A percentile compares a stretch with the other conserved stretches of the same genome.
Conservation (phyloP, 2,329 filamentous ascomycete species). For the Stagonosporopsis vannaccii region DNA sequence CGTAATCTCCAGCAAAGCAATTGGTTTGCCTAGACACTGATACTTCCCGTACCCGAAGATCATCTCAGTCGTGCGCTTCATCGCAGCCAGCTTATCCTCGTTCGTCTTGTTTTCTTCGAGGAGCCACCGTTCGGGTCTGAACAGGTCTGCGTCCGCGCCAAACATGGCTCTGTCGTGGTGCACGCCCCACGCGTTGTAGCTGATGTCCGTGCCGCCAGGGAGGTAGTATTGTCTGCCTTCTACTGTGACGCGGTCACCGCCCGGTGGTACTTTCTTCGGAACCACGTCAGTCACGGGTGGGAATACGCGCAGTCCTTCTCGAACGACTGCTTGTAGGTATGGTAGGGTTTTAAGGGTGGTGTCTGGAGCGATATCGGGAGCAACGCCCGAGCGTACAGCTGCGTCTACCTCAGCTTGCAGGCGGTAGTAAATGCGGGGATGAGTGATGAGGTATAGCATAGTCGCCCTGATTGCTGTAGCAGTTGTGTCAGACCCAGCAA, state of each 20-base stretch:
- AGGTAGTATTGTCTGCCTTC: constrained; percentile 31
- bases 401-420: constrained; percentile 57
- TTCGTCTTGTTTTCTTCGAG: constrained; percentile 21
- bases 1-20: constrained; percentile 44
- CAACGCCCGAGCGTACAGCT: constrained; percentile 37
- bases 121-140: constrained; percentile 59
- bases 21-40: constrained; percentile 40
- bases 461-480: constrained; percentile 62
- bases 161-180: constrained; percentile 34
- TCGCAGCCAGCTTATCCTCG: constrained; percentile 21
- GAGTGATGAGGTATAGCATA: constrained; percentile 60
- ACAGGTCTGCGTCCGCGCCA: constrained; percentile 51
- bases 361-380: constrained; percentile 55
- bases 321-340: constrained; percentile 57
- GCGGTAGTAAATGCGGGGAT: constrained; percentile 52
- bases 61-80: constrained; percentile 39
- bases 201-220: constrained; percentile 38
- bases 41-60: constrained; percentile 45
- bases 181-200: constrained; percentile 33
- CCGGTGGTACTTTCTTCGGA: constrained; percentile 34
- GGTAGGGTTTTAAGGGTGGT: constrained; percentile 46
- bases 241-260: constrained; percentile 34
- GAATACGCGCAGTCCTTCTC: constrained; percentile 51
- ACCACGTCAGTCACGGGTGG: constrained; percentile 43
- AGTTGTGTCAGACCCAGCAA: constrained; percentile 65